Conservation (phyloP, 2,329 filamentous ascomycete genomes). For the Fusarium siculi region DNA sequence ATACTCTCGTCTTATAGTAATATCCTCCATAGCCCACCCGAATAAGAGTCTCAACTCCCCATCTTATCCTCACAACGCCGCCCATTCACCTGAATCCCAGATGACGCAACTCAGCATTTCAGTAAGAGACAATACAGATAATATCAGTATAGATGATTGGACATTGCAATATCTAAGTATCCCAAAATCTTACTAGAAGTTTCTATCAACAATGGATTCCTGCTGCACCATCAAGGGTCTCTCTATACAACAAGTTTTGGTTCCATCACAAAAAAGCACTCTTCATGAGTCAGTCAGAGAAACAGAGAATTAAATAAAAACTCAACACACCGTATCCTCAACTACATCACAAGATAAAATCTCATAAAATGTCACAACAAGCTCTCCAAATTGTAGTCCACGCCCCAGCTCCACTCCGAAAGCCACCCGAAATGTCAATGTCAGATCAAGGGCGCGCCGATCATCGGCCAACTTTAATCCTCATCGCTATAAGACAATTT, state of each 20-base stretch:
- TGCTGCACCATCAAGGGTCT: accelerated
- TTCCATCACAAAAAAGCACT: neutral
- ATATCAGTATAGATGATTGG: accelerated
- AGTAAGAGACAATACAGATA: accelerated
- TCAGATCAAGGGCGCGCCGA: constrained; percentile 13
- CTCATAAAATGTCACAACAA: too few species aligned
- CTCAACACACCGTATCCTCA: accelerated
- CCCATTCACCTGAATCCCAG: neutral
- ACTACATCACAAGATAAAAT: accelerated
- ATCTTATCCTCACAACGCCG: neutral
- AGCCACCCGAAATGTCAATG: constrained; percentile 2
- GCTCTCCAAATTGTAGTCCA: neutral
- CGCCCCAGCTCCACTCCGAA: neutral
- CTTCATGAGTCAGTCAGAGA: accelerated
- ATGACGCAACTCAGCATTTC: too few species aligned
- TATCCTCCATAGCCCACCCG: accelerated
- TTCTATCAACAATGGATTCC: accelerated
- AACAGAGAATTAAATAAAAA: neutral
- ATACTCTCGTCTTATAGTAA: accelerated
- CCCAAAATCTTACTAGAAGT: accelerated
- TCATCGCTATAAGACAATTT: neutral
- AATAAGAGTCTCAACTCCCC: neutral
- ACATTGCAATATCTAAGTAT: accelerated
- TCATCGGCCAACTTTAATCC: neutral
- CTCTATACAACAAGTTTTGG: neutral